Evolutionary conservation across 208 protist genomes (phyloP), one percentile per base, ranked within the genome.

Genomic region (Crithidia thermophila): DNA sequence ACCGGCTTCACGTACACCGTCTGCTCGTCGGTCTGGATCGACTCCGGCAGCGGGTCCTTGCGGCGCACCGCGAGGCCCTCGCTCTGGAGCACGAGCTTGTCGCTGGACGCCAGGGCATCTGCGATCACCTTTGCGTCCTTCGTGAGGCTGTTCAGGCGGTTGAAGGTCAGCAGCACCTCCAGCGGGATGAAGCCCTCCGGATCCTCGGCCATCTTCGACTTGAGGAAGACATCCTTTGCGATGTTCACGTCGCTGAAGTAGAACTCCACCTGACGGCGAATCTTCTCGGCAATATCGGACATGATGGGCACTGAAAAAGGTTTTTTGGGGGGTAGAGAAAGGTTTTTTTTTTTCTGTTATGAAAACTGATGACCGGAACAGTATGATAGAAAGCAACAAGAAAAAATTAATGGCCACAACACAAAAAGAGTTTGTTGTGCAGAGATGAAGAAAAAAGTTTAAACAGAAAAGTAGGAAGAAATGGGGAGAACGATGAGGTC

Each of bases 211-310:
- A 97, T 93, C 75, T 95, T 93, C 11, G 76, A 80, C 71, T 94
- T 90, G 28, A 97, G 72, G 59, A 95, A 97, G 20, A 93, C 81
- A 82, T 97, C 92, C 68, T 92, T 89, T 18, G 83, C 77, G 46
- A 97, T 63, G 75, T 97, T 97, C n/a, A 93, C 88, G 67, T 97
- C 88, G 65, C 89, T 89, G 81, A 97, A 97, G 79, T 97, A 97
- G 77, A 94, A 97, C 79, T 94, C 88, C 57, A 97, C 87, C 74
- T 95, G 92, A 10, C 72, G 59, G 51, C 81, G 74, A 45, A 97
- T 77, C 71, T 87, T 85, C 13, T 66, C 61, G 25, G 77, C 71
- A 31, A 69, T 37, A n/a, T 69, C 65, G 33, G 75, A 67, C 79
- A 84, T 84, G 18, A n/a, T n/a, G n/a, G n/a, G 5, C 34, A 3